Evolutionary conservation across 2,329 filamentous ascomycete genomes (phyloP), one percentile per base, ranked within the genome.

Genomic region (Geosmithia putterillii): DNA sequence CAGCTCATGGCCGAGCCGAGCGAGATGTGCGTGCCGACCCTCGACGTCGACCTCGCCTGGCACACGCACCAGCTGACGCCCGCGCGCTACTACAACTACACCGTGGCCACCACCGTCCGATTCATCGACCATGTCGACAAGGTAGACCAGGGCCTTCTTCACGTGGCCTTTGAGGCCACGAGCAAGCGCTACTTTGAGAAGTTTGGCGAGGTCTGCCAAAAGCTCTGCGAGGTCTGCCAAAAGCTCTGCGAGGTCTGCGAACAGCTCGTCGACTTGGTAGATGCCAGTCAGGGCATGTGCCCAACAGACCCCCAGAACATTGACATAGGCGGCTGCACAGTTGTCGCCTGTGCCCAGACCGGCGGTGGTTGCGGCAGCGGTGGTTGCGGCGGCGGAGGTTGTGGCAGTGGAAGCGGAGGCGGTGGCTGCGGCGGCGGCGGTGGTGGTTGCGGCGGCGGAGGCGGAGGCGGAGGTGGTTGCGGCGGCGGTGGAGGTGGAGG

Each of bases 41-140:
- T 65, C 4, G 64, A 67, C 45, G 58, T 69, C 17, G 65, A 69
- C 45, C 51, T 69, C 0, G 57, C 57, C 1, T 69, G 65, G 66
- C 63, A 67, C 40, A 69, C 66, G 0, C 63, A 68, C 42, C 64
- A 66, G 43, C 59, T 58, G 40, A 57, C 54, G 1, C 52, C 60
- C 0, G 45, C 21, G 2, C 14, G 44, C 2, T 67, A 67, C 44
- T 46, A 45, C 1, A 25, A 44, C 19, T 47, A 43, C 1, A 51
- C 50, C 36, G 49, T 50, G 28, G 34, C 43, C 0, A 9, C 47
- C 2, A 38, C 46, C 0, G 53, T 54, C 0, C 45, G 47, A 4
- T 58, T 61, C 41, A 50, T 67, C 34, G 59, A 66, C 19, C 63
- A 67, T 44, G 59, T 67, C 41, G 64, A 68, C 41, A 63, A 48